These are phyloP conservation scores for Entelexis paramagnoliae DNA, from an alignment of 1,139 yeast species.

Conservation along the genomic window DNA sequence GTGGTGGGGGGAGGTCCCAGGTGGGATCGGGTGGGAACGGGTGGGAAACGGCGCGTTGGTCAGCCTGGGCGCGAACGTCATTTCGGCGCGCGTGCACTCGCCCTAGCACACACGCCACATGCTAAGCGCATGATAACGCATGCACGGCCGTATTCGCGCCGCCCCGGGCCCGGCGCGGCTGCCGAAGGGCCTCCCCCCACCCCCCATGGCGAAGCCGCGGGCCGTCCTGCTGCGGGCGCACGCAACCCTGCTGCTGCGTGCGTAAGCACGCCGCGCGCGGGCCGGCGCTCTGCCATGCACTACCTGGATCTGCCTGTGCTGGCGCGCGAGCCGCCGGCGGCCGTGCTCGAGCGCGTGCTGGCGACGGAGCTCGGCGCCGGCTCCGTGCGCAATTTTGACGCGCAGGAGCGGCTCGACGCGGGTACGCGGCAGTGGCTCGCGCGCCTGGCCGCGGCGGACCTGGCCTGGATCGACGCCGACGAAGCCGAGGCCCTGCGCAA, in stretches of 20 bases:
- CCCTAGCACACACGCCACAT: constrained; percentile 6
- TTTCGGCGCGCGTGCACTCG: not conserved
- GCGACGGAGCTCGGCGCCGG: constrained; percentile 35
- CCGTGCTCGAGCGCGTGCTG: constrained; percentile 40
- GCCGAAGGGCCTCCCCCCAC: too few relatives aligned
- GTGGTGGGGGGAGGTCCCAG: too few relatives aligned
- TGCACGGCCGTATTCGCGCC: not conserved
- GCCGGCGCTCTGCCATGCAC: constrained; percentile 41
- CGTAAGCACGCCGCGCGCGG: not conserved
- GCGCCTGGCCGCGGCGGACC: constrained; percentile 46
- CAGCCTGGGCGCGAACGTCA: not conserved
- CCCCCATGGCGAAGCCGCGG: too few relatives aligned
- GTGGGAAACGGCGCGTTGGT: not conserved
- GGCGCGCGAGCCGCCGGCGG: constrained; percentile 41
- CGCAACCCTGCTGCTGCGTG: not conserved
- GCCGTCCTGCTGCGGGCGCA: not conserved
- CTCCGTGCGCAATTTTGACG: constrained; percentile 12
- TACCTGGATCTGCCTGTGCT: constrained; percentile 57
- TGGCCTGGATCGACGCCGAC: constrained; percentile 41
- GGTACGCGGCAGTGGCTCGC: constrained; percentile 54
- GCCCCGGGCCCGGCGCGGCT: not conserved
- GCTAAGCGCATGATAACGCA: constrained; percentile 1
- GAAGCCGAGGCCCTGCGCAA: constrained; percentile 40
- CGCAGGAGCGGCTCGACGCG: constrained; percentile 17
- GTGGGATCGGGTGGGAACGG: not conserved